Base-by-base conservation (phyloP, 371 early-diverging fungal species). In the Mucor piriformis region DNA sequence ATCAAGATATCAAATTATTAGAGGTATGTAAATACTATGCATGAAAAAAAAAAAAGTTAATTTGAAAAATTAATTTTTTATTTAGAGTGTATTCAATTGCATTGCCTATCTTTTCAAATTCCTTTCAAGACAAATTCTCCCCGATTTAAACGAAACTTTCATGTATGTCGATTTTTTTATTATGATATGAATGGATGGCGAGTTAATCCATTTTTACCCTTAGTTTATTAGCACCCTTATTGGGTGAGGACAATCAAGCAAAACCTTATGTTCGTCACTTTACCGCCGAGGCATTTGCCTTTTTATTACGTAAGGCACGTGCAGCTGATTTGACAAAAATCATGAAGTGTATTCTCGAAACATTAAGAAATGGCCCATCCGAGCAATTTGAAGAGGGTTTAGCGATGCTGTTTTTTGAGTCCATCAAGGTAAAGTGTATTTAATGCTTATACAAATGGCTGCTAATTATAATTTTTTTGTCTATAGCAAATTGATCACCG, bases 71-170 rank as follows among this genome's bases (percentile, higher is more conserved):
- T 34, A 23, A 34, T 37, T 18, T 44, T 51, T 11, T 43, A 15
- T 50, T 25, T 77, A 91, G 88, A 83, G 83, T 48, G 81, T 92
- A 2, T 95, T 95, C 74, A 92, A 93, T 59, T 82, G 90, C 40
- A 84, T 98, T 57, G 93, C 96, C 7, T 92, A 88, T 58, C 76
- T 96, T 23, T 95, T 95, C 83, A 96, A 96, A 71, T 92, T 91
- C 57, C 81, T 96, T 40, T 80, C 88, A 6, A 84, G 84, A 50
- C 76, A 83, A 61, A 81, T 97, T 27, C 44, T 84, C 5, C 73
- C 68, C 7, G 88, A 95, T 56, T 66, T 96, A 11, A 67, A 83
- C 18, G 73, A 83, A 10, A 91, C 91, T 16, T 95, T 90, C 69
- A 67, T 65, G 83, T 84, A 81, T 29, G 79, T 59, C 18, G 2